Percentiles rank a stretch among this genome's conserved stretches.
These are phyloP conservation scores for Umbilicus rupestris DNA, from an alignment of 164 flowering plant species.

Conservation along the genomic window DNA sequence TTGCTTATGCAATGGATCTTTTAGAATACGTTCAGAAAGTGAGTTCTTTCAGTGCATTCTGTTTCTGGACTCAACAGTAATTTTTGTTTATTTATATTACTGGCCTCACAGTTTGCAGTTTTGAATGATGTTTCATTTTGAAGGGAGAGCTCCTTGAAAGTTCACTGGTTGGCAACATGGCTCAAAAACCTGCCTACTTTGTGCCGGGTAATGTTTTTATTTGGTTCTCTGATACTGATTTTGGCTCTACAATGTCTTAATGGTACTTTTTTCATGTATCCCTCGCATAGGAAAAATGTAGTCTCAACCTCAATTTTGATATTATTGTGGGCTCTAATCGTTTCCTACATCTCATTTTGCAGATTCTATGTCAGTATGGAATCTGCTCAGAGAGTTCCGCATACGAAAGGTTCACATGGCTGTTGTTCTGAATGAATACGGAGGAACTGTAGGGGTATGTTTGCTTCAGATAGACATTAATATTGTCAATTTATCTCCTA, in stretches of 20 bases:
- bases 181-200: conserved; percentile 95
- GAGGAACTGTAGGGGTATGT: conserved; percentile 98
- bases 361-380: conserved; percentile 99
- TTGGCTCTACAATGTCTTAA: background rate
- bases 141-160: conserved; percentile 89
- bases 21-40: conserved; percentile 91
- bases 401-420: conserved; percentile 99
- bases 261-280: background rate
- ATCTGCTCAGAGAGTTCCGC: conserved; percentile 94
- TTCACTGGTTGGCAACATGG: conserved; percentile 76
- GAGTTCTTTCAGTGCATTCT: conserved; percentile 8
- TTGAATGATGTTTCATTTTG: conserved; percentile 51
- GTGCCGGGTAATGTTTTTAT: conserved; percentile 65
- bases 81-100: conserved; percentile 14
- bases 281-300: background rate
- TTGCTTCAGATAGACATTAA: background rate
- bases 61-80: conserved; percentile 2
- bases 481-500: too few species aligned
- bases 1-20: conserved; percentile 98
- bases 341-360: conserved; percentile 17
- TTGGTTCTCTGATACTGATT: background rate
- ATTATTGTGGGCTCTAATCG: background rate
- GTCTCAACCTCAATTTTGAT: background rate
- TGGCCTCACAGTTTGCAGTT: conserved; percentile 23
- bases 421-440: conserved; percentile 95